Conservation (phyloP, 805 yeast genomes). For the Kodamaea neixiangensis region DNA sequence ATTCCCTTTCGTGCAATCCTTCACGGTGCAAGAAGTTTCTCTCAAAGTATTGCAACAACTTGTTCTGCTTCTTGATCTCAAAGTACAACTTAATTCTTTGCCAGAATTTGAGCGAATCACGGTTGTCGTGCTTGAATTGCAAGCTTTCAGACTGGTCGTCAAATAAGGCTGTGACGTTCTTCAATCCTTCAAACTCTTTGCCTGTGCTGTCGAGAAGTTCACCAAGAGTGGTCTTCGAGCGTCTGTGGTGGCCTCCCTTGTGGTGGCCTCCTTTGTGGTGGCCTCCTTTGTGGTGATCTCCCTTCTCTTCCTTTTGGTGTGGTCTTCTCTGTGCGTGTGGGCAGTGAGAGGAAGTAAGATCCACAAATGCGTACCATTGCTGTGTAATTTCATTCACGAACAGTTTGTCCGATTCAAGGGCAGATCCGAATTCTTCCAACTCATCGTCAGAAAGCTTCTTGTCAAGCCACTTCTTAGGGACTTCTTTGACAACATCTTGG, state of each 20-base stretch:
- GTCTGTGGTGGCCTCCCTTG: not conserved
- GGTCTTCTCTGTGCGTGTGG: not conserved
- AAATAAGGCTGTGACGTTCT: slow-evolving; percentile 25
- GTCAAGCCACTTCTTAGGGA: slow-evolving; percentile 40
- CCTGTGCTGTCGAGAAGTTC: slow-evolving; percentile 25
- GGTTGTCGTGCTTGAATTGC: slow-evolving; percentile 31
- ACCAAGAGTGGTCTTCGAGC: slow-evolving; percentile 19
- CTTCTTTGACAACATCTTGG: slow-evolving; percentile 23
- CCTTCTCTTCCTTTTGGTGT: slow-evolving; percentile 2
- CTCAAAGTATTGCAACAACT: slow-evolving; percentile 48
- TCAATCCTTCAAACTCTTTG: slow-evolving; percentile 22
- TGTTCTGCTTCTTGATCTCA: slow-evolving; percentile 36
- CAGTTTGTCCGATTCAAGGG: not conserved
- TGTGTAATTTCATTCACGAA: slow-evolving; percentile 6
- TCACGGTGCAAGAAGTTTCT: slow-evolving; percentile 49
- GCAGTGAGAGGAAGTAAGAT: not conserved
- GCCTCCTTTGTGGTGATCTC: not conserved
- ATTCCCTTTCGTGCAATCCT: slow-evolving; percentile 51
- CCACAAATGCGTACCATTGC: slow-evolving; percentile 1
- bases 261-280: not conserved
- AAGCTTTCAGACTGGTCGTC: slow-evolving; percentile 30
- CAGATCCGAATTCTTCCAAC: not conserved
- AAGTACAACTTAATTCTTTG: slow-evolving; percentile 33
- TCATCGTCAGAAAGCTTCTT: slow-evolving; percentile 2
- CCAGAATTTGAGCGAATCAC: slow-evolving; percentile 38